phyloP scores from a whole-genome alignment of 148 eudicot genomes.

The Rhododendron griersonianum region DNA sequence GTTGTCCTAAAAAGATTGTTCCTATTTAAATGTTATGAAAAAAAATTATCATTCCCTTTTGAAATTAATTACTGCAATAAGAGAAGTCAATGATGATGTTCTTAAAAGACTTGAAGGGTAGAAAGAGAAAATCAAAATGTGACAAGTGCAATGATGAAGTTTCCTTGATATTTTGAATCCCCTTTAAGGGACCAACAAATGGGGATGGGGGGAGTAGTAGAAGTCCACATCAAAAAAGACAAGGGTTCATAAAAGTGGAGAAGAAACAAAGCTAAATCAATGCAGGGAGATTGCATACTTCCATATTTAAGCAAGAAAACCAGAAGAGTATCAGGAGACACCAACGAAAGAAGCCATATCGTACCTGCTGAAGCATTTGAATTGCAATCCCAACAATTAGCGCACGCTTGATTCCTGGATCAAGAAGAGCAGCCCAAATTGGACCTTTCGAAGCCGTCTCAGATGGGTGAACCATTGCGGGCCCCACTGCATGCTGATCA shows the following conservation, averaged over 20 bases:
- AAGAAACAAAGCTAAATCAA: neutral
- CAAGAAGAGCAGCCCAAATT: conserved; percentile 62
- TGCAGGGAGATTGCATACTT: neutral
- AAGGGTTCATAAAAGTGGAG: neutral
- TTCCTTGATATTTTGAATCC: neutral
- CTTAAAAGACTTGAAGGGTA: neutral
- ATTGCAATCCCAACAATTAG: conserved; percentile 73
- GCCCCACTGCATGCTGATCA: conserved; percentile 50
- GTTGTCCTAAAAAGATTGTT: neutral
- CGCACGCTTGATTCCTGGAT: conserved; percentile 72
- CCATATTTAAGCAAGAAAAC: neutral
- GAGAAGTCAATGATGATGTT: neutral
- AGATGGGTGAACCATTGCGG: conserved; percentile 64
- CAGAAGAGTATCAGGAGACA: neutral
- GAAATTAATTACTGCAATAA: neutral
- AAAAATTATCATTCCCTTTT: neutral
- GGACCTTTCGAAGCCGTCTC: conserved; percentile 34
- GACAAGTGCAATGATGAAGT: neutral
- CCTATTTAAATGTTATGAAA: neutral
- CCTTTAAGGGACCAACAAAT: neutral
- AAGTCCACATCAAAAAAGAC: neutral
- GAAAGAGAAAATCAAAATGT: neutral
- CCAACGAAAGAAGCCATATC: conserved; percentile 10
- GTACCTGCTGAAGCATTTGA: conserved; percentile 84
- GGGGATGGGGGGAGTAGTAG: neutral